phyloP scores from a whole-genome alignment of 2,329 filamentous ascomycete species.

The Fusarium mangiferae region DNA sequence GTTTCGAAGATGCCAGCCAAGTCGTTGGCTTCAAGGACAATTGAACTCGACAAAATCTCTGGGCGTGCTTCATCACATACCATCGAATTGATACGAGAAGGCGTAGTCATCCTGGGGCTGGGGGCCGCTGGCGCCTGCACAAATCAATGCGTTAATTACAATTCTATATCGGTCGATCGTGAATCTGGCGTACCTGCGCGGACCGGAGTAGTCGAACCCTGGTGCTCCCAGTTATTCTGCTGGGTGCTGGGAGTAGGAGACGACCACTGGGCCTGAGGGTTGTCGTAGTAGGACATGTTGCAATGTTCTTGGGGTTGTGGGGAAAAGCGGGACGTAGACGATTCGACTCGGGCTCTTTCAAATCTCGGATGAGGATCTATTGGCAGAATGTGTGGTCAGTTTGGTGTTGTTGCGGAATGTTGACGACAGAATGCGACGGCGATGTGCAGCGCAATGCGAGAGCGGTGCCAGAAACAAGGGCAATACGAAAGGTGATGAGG shows the following conservation, averaged over 20 bases:
- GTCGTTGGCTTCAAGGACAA: not conserved
- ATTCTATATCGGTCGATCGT: not conserved
- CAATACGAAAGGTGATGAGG: constrained; percentile 27
- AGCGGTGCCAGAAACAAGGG: constrained; percentile 9
- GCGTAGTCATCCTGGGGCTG: constrained; percentile 81
- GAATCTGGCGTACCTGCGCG: constrained; percentile 50
- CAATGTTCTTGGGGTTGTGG: constrained; percentile 20
- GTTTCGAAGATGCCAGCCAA: not conserved
- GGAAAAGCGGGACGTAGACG: constrained; percentile 29
- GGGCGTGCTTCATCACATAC: constrained; percentile 63
- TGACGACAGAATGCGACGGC: constrained; percentile 23
- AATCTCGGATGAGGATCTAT: constrained; percentile 32
- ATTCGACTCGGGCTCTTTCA: constrained; percentile 17
- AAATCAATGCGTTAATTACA: constrained; percentile 21
- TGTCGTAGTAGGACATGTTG: constrained; percentile 60
- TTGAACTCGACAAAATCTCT: not conserved
- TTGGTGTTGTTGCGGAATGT: constrained; percentile 12
- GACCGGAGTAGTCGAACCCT: constrained; percentile 54
- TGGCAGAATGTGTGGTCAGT: constrained; percentile 24
- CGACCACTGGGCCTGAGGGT: constrained; percentile 55
- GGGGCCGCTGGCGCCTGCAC: constrained; percentile 76
- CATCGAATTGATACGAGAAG: constrained; percentile 89
- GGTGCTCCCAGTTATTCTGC: constrained; percentile 59
- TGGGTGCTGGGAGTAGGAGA: constrained; percentile 39
- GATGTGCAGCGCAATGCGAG: constrained; percentile 28